These are phyloP conservation scores for Exserohilum turcica DNA, from an alignment of 2,329 filamentous ascomycete genomes.

Conservation along the genomic window DNA sequence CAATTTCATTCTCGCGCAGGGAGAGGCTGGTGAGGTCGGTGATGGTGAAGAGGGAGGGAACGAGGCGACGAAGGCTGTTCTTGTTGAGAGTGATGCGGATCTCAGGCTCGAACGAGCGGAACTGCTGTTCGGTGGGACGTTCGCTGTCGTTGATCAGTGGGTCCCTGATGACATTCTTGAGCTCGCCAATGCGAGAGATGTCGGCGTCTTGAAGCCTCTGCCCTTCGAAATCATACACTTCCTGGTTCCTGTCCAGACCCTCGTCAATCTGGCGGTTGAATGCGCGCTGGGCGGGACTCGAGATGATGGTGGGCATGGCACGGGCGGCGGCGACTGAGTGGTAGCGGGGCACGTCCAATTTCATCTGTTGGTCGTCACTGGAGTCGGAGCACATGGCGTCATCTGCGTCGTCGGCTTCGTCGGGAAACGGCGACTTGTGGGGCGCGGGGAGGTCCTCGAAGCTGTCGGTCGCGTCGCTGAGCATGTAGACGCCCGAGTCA, in stretches of 20 bases:
- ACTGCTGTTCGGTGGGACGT: slow-evolving; percentile 35
- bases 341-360: neutral
- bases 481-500: slow-evolving; percentile 41
- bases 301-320: neutral
- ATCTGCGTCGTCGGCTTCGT: slow-evolving; percentile 7
- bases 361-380: neutral
- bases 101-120: slow-evolving; percentile 37
- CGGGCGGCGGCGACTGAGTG: neutral
- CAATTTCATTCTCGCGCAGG: slow-evolving; percentile 32
- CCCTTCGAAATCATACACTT: slow-evolving; percentile 22
- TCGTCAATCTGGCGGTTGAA: slow-evolving; percentile 21
- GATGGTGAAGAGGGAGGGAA: slow-evolving; percentile 33
- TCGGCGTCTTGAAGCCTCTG: slow-evolving; percentile 26
- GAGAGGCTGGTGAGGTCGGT: slow-evolving; percentile 33
- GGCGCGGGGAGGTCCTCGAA: slow-evolving; percentile 18
- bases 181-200: slow-evolving; percentile 30
- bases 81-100: slow-evolving; percentile 28
- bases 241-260: slow-evolving; percentile 22
- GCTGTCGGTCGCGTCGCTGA: slow-evolving; percentile 34
- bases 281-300: slow-evolving; percentile 9
- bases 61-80: slow-evolving; percentile 29
- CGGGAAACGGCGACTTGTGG: slow-evolving; percentile 23
- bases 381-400: slow-evolving; percentile 1
- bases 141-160: slow-evolving; percentile 31
- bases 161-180: slow-evolving; percentile 35